Conservation (phyloP, 331 rosid species). For the Saraca asoca region DNA sequence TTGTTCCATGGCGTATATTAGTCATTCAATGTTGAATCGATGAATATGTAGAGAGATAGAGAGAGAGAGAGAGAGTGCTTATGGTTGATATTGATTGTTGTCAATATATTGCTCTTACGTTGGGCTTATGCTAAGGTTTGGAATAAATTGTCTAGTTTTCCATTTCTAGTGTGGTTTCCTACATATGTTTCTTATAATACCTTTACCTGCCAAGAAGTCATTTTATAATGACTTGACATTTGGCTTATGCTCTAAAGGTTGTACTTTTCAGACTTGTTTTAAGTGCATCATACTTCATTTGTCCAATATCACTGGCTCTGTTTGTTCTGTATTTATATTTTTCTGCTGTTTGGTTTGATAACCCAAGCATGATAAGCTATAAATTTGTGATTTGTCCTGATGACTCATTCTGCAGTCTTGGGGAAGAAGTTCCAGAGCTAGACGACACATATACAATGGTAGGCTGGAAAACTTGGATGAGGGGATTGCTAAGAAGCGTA, state of each 20-base stretch:
- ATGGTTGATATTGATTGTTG: neutral
- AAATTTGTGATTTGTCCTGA: slow-evolving; percentile 37
- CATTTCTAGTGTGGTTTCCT: neutral
- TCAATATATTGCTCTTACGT: neutral
- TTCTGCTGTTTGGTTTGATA: slow-evolving; percentile 24
- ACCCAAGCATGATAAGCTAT: slow-evolving; percentile 12
- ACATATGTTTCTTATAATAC: neutral
- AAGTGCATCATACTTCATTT: slow-evolving; percentile 9
- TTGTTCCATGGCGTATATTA: neutral
- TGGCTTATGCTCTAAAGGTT: too few relatives aligned
- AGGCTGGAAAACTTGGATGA: slow-evolving; percentile 41
- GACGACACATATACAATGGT: slow-evolving; percentile 38
- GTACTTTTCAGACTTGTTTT: slow-evolving; percentile 13
- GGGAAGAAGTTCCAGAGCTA: slow-evolving; percentile 41
- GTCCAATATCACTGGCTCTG: slow-evolving; percentile 18
- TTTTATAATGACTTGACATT: slow-evolving; percentile 10
- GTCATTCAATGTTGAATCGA: neutral
- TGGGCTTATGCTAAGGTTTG: neutral
- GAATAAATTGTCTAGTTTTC: slow-evolving; percentile 15
- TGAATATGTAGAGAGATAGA: slow-evolving; percentile 5
- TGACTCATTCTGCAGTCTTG: slow-evolving; percentile 58
- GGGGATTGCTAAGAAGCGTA: slow-evolving; percentile 41
- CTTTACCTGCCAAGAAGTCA: neutral
- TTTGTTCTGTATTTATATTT: slow-evolving; percentile 28
- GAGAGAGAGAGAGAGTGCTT: neutral